phyloP scores from a whole-genome alignment of 768 basidiomycete species.

The Baorangia bicolor region DNA sequence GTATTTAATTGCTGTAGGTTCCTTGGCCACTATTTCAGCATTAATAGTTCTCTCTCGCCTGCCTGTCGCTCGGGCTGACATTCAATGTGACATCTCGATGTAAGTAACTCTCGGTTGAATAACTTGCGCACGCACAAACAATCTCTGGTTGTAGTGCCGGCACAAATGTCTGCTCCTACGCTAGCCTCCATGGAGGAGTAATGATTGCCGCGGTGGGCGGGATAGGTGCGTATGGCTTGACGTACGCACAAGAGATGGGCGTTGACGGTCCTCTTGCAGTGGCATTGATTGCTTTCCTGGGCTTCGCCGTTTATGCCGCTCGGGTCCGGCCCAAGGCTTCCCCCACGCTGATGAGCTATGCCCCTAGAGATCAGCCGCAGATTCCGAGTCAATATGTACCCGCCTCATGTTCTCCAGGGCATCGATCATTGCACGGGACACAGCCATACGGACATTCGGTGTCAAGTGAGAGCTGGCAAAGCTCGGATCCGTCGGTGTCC shows the following conservation, averaged over 20 bases:
- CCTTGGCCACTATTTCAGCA: neutral
- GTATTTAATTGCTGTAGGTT: conserved; percentile 1
- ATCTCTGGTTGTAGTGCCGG: neutral
- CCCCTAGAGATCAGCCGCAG: neutral
- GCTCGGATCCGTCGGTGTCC: neutral
- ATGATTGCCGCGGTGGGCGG: neutral
- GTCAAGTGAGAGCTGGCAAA: neutral
- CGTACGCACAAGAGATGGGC: neutral
- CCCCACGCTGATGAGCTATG: neutral
- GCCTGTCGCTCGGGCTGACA: conserved; percentile 11
- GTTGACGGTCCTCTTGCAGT: conserved; percentile 1
- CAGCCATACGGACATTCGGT: conserved; percentile 5
- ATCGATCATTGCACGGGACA: neutral
- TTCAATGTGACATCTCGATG: conserved; percentile 7
- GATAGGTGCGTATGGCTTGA: neutral
- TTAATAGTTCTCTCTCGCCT: conserved; percentile 8
- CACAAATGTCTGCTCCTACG: conserved; percentile 11
- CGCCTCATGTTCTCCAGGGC: neutral
- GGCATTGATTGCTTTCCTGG: conserved; percentile 1
- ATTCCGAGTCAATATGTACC: neutral
- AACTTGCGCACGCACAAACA: neutral
- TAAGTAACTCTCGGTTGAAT: neutral
- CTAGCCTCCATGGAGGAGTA: neutral
- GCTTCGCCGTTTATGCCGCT: neutral
- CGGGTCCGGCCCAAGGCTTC: neutral